These are phyloP conservation scores for Cryptosporidium muris DNA, from an alignment of 169 alveolate species.

Conservation along the genomic window DNA sequence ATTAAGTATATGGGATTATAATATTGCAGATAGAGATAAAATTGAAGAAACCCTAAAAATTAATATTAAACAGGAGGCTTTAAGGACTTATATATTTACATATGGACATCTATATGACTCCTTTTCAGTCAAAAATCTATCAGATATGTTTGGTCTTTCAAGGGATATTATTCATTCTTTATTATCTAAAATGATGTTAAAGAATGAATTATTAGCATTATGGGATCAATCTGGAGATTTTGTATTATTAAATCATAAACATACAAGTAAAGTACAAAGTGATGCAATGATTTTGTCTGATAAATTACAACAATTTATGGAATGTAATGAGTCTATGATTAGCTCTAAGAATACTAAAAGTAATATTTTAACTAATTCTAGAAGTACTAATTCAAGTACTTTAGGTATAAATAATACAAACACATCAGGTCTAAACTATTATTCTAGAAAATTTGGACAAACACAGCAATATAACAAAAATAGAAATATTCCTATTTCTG, in stretches of 20 bases:
- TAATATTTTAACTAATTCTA: not conserved
- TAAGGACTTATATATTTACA: slow-evolving; percentile 90
- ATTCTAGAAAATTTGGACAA: slow-evolving; percentile 19
- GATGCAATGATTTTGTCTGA: slow-evolving; percentile 84
- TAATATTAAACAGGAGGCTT: slow-evolving; percentile 91
- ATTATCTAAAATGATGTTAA: slow-evolving; percentile 89
- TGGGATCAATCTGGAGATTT: slow-evolving; percentile 90
- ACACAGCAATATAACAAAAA: slow-evolving; percentile 33
- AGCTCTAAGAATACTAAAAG: slow-evolving; percentile 22
- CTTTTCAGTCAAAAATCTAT: slow-evolving; percentile 84
- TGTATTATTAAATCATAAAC: slow-evolving; percentile 87
- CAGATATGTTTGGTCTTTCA: slow-evolving; percentile 84
- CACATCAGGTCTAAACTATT: slow-evolving; percentile 41
- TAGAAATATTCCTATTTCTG: slow-evolving; percentile 10
- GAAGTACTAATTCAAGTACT: slow-evolving; percentile 1
- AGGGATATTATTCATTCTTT: slow-evolving; percentile 84
- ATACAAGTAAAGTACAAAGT: slow-evolving; percentile 88
- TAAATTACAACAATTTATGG: slow-evolving; percentile 36
- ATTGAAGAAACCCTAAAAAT: slow-evolving; percentile 84
- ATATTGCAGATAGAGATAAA: slow-evolving; percentile 79
- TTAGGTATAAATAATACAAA: not conserved
- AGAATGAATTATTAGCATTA: slow-evolving; percentile 87
- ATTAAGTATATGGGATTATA: slow-evolving; percentile 86
- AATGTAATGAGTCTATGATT: slow-evolving; percentile 48
- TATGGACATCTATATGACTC: slow-evolving; percentile 84